phyloP scores from a whole-genome alignment of 306 rosid species.

The Medicago lupulina region DNA sequence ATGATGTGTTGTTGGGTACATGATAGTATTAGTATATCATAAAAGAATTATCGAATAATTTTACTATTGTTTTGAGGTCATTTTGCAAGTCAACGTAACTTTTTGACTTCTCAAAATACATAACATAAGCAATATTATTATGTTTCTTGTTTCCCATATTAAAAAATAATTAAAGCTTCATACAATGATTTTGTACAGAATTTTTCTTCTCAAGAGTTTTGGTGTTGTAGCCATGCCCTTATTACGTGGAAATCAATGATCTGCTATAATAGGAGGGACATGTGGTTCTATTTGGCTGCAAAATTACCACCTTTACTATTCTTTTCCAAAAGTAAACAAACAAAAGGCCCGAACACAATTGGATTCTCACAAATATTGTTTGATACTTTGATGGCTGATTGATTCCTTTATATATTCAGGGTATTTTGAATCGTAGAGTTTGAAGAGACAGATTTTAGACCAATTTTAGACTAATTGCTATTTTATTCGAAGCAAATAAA shows the following conservation, averaged over 20 bases:
- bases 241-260: slow-evolving; percentile 36
- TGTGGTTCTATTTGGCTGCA: slow-evolving; percentile 45
- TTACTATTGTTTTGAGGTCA: not conserved
- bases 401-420: slow-evolving; percentile 16
- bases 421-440: slow-evolving; percentile 3
- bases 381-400: slow-evolving; percentile 65
- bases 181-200: not conserved
- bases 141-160: not conserved
- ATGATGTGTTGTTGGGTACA: too few relatives aligned
- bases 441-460: not conserved
- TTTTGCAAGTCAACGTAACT: not conserved
- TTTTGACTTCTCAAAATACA: not conserved
- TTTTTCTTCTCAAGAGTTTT: not conserved
- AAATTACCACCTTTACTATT: slow-evolving; percentile 52
- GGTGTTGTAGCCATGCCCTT: slow-evolving; percentile 38
- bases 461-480: slow-evolving; percentile 13
- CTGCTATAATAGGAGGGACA: slow-evolving; percentile 39
- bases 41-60: too few relatives aligned
- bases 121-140: not conserved
- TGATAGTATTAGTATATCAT: too few relatives aligned
- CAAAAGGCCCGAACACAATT: slow-evolving; percentile 48
- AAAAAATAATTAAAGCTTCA: not conserved
- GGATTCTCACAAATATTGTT: slow-evolving; percentile 63
- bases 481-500: slow-evolving; percentile 16
- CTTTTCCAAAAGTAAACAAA: slow-evolving; percentile 59